Evolutionary conservation across 352 stramenopile genomes (phyloP).

Genomic region (Phytophthora citrophthora): DNA sequence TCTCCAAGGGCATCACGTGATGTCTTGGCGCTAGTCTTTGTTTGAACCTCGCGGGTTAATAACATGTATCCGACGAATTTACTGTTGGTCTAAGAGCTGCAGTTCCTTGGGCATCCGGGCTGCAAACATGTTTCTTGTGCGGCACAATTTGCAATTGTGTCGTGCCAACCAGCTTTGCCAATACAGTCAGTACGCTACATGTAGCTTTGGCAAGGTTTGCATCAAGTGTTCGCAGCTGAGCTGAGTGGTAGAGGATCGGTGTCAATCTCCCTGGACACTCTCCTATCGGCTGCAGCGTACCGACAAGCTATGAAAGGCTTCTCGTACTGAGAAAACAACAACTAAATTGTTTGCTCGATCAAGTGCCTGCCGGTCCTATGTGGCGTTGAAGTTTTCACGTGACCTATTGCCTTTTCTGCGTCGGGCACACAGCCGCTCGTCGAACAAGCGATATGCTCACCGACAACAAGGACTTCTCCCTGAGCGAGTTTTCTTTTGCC

Average conservation of each 20-base stretch:
- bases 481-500: slow-evolving; percentile 5
- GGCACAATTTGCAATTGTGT: slow-evolving; percentile 5
- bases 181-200: background rate
- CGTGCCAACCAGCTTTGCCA: slow-evolving; percentile 7
- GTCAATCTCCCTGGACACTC: background rate
- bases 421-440: slow-evolving; percentile 10
- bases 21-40: too few species aligned
- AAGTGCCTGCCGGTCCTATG: slow-evolving; percentile 11
- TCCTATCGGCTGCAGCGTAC: background rate
- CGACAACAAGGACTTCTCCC: background rate
- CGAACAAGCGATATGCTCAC: slow-evolving; percentile 24
- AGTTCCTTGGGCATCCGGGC: background rate
- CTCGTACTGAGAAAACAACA: slow-evolving; percentile 1
- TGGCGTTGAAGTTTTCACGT: slow-evolving; percentile 26
- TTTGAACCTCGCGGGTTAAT: too few species aligned
- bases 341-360: slow-evolving; percentile 6
- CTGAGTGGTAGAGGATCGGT: slow-evolving; percentile 16
- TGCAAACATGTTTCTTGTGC: background rate
- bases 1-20: background rate
- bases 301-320: background rate
- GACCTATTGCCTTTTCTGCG: slow-evolving; percentile 31
- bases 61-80: too few species aligned
- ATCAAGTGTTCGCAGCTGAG: slow-evolving; percentile 15
- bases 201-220: background rate
- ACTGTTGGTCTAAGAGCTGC: background rate